Evolutionary conservation across 2,329 filamentous ascomycete species (phyloP).

Genomic region (Whalleya microplaca): DNA sequence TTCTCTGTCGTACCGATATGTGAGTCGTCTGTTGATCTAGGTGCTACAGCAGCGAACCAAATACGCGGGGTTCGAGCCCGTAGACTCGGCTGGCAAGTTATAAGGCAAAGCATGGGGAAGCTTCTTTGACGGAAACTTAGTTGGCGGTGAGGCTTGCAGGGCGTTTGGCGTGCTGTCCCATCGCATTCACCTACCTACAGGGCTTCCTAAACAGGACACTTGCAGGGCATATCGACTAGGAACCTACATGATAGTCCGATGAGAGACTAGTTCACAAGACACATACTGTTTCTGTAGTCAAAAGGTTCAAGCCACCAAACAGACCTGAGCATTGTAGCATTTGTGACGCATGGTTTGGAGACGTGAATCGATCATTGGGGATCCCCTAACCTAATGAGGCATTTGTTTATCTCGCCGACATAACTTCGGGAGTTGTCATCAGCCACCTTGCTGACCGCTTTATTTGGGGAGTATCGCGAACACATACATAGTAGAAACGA

Average conservation of each 20-base stretch:
- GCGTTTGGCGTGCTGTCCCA: conserved; percentile 5
- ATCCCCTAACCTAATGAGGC: conserved; percentile 3
- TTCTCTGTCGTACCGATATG: conserved; percentile 14
- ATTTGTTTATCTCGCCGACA: conserved; percentile 7
- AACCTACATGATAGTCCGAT: no score
- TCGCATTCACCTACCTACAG: background rate
- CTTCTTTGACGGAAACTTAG: background rate
- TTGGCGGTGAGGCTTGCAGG: conserved; percentile 14
- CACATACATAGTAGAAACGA: background rate
- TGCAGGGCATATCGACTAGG: conserved; percentile 13
- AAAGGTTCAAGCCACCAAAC: background rate
- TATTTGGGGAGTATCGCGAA: conserved; percentile 3
- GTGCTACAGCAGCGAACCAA: conserved; percentile 4
- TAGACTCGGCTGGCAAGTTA: background rate
- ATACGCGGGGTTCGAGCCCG: background rate
- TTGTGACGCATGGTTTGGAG: conserved; percentile 3
- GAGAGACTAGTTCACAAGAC: no score
- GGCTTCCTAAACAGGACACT: conserved; percentile 19
- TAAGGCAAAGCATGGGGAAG: background rate
- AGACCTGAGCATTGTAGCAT: background rate
- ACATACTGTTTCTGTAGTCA: background rate
- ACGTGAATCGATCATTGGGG: background rate
- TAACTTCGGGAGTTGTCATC: conserved; percentile 3
- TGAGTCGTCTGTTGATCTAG: conserved; percentile 12
- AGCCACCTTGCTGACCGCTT: conserved; percentile 6